These are phyloP conservation scores for Podaxis mareebaensis DNA, from an alignment of 768 basidiomycete species.

Conservation along the genomic window DNA sequence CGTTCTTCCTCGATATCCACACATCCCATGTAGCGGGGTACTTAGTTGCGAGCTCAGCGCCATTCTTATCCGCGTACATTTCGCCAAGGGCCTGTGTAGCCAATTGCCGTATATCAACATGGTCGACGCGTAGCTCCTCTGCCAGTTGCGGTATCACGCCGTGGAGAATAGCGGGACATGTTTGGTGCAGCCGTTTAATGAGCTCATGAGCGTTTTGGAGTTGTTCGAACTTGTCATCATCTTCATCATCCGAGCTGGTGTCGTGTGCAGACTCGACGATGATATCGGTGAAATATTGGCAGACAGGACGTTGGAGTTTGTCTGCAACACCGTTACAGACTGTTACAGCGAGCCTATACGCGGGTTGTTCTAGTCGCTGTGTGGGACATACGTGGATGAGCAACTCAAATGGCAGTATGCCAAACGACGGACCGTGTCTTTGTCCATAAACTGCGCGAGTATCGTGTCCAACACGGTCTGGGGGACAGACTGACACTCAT, in stretches of 20 bases:
- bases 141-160: slow-evolving; percentile 94
- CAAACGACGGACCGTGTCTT: slow-evolving; percentile 57
- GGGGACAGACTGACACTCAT: slow-evolving; percentile 81
- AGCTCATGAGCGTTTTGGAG: slow-evolving; percentile 81
- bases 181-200: slow-evolving; percentile 77
- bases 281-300: slow-evolving; percentile 91
- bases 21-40: slow-evolving; percentile 84
- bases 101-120: slow-evolving; percentile 67
- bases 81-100: slow-evolving; percentile 87
- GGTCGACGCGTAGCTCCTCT: slow-evolving; percentile 82
- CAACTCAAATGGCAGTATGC: slow-evolving; percentile 1
- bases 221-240: slow-evolving; percentile 66
- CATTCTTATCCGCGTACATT: slow-evolving; percentile 84
- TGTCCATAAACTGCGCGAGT: slow-evolving; percentile 84
- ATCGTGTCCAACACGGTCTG: slow-evolving; percentile 76
- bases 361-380: slow-evolving; percentile 70
- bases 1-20: slow-evolving; percentile 80
- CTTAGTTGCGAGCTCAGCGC: slow-evolving; percentile 71
- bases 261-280: slow-evolving; percentile 56
- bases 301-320: slow-evolving; percentile 86
- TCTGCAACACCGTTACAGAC: slow-evolving; percentile 84
- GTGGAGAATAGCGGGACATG: slow-evolving; percentile 79
- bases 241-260: slow-evolving; percentile 35
- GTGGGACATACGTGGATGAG: slow-evolving; percentile 7
- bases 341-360: slow-evolving; percentile 80